A percentile compares a stretch with the other conserved stretches of the same genome.
Conservation (phyloP, 164 flowering plant genomes). For the Tetrastigma voinierianum region DNA sequence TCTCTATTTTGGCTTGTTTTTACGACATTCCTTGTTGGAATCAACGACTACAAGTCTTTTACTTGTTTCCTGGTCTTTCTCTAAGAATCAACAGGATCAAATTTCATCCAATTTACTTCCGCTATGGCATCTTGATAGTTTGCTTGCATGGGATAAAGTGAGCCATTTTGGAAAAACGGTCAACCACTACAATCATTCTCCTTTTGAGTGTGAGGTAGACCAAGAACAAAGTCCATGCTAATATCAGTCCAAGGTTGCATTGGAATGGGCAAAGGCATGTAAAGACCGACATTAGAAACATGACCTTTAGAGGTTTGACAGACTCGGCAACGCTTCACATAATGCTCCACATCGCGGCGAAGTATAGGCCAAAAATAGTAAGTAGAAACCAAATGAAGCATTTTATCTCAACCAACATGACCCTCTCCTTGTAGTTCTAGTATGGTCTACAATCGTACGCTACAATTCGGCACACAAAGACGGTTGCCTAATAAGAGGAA, state of each 20-base stretch:
- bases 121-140: no score
- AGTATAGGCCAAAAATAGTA: slow-evolving; percentile 10
- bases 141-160: no score
- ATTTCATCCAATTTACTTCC: no score
- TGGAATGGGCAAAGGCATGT: slow-evolving; percentile 11
- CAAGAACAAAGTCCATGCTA: slow-evolving; percentile 16
- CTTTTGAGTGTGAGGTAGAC: neutral
- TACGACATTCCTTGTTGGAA: no score
- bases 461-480: neutral
- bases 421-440: slow-evolving; percentile 12
- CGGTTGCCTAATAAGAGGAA: neutral
- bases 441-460: neutral
- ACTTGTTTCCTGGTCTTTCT: no score
- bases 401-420: slow-evolving; percentile 16
- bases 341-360: neutral
- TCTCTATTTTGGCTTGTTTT: no score
- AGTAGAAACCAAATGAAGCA: neutral
- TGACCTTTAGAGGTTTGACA: slow-evolving; percentile 6
- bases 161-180: slow-evolving; percentile 5
- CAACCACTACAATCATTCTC: neutral
- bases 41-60: no score
- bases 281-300: neutral
- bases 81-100: no score
- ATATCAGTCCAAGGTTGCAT: slow-evolving; percentile 5
- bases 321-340: neutral